Evolutionary conservation across 495 filamentous ascomycete genomes (phyloP).

Genomic region (Neurospora sp.): DNA sequence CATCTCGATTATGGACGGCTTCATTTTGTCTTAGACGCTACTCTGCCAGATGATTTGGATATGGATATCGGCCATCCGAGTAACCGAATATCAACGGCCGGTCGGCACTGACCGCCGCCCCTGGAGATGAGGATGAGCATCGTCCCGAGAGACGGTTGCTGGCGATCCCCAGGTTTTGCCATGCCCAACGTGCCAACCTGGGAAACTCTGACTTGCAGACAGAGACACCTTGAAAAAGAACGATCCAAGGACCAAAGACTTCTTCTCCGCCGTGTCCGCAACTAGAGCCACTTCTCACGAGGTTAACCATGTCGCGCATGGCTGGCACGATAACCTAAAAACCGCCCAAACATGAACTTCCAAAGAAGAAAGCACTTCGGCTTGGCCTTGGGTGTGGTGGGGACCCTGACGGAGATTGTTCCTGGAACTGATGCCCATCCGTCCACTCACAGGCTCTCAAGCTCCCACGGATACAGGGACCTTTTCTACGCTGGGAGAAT

Average conservation of each 20-base stretch:
- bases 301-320: neutral
- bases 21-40: neutral
- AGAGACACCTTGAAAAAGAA: neutral
- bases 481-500: neutral
- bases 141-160: neutral
- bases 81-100: neutral
- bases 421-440: neutral
- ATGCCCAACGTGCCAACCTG: neutral
- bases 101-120: neutral
- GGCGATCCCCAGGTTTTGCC: neutral
- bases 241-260: too few species aligned
- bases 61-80: neutral
- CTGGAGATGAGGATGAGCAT: neutral
- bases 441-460: neutral
- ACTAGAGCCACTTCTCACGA: neutral
- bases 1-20: neutral
- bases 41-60: neutral
- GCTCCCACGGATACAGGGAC: neutral
- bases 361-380: neutral
- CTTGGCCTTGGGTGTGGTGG: neutral
- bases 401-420: neutral
- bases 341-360: neutral
- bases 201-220: neutral
- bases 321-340: neutral
- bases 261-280: neutral